Evolutionary conservation across 1,284 basidiomycete species (phyloP).

Genomic region (Austroboletus rostrupii): DNA sequence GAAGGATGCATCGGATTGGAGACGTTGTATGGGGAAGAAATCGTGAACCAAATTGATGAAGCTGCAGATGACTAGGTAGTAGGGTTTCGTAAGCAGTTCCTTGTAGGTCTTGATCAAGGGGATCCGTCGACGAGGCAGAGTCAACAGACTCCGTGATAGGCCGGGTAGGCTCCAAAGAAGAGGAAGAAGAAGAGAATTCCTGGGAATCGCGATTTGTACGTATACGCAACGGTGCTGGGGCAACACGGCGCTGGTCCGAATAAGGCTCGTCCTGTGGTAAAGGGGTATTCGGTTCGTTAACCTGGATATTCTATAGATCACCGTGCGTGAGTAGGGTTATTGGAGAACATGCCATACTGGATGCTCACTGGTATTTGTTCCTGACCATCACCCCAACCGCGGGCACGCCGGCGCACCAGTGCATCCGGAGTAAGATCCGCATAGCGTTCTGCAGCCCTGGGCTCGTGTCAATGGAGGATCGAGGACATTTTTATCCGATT

Average conservation of each 20-base stretch:
- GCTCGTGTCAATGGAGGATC: slow-evolving; percentile 8
- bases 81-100: slow-evolving; percentile 35
- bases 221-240: slow-evolving; percentile 19
- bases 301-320: slow-evolving; percentile 15
- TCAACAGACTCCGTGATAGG: slow-evolving; percentile 17
- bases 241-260: slow-evolving; percentile 7
- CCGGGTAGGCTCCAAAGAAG: slow-evolving; percentile 8
- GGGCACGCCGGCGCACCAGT: slow-evolving; percentile 49
- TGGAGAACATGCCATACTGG: neutral
- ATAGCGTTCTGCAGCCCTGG: slow-evolving; percentile 78
- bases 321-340: slow-evolving; percentile 7
- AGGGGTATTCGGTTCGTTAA: slow-evolving; percentile 4
- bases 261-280: neutral
- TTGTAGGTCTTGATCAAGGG: slow-evolving; percentile 28
- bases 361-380: slow-evolving; percentile 15
- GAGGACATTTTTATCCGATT: neutral
- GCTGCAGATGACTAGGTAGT: slow-evolving; percentile 56
- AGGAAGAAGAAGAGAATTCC: slow-evolving; percentile 6
- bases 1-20: slow-evolving; percentile 69
- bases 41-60: slow-evolving; percentile 75
- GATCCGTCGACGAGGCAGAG: slow-evolving; percentile 9
- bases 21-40: slow-evolving; percentile 75
- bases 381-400: slow-evolving; percentile 61
- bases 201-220: slow-evolving; percentile 23
- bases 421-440: slow-evolving; percentile 59